phyloP scores from a whole-genome alignment of 352 stramenopile genomes.

The Halophytophthora batemanensis region DNA sequence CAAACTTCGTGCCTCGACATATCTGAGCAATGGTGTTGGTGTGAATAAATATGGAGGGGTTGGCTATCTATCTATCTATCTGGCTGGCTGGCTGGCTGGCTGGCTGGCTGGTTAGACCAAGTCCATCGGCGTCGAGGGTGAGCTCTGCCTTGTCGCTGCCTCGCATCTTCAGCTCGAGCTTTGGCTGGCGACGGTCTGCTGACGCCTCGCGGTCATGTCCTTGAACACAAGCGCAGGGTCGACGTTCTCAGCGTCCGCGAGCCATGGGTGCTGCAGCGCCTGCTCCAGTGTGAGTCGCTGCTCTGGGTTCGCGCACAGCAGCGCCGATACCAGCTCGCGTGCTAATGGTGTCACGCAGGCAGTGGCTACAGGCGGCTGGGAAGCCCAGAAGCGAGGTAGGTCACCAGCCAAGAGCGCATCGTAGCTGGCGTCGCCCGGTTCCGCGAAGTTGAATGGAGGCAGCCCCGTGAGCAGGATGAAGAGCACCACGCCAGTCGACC shows the following conservation, averaged over 20 bases:
- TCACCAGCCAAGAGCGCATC: slow-evolving; percentile 46
- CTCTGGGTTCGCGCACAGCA: slow-evolving; percentile 60
- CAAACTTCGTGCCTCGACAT: too few relatives aligned
- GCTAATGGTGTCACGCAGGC: slow-evolving; percentile 42
- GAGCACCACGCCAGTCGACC: slow-evolving; percentile 86
- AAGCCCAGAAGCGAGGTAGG: slow-evolving; percentile 55
- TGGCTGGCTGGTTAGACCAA: too few relatives aligned
- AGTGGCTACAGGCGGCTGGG: slow-evolving; percentile 36
- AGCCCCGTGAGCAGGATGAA: slow-evolving; percentile 91
- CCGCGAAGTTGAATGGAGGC: slow-evolving; percentile 81
- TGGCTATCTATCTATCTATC: too few relatives aligned
- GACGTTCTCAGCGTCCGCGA: slow-evolving; percentile 41
- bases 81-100: too few relatives aligned
- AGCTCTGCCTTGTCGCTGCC: too few relatives aligned
- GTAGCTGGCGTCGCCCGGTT: slow-evolving; percentile 76
- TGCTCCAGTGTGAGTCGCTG: slow-evolving; percentile 56
- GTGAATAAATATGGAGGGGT: too few relatives aligned
- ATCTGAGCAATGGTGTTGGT: too few relatives aligned
- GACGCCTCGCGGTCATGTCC: slow-evolving; percentile 39
- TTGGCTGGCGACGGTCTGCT: slow-evolving; percentile 21
- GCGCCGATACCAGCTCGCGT: slow-evolving; percentile 65
- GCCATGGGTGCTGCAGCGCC: slow-evolving; percentile 59
- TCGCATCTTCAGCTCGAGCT: too few relatives aligned
- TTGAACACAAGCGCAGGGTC: slow-evolving; percentile 25
- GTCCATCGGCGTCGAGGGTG: too few relatives aligned